Percentiles rank a stretch among this genome's conserved stretches.
These are phyloP conservation scores for Coemansia sp. DNA, from an alignment of 371 early-diverging fungal species.

Conservation along the genomic window DNA sequence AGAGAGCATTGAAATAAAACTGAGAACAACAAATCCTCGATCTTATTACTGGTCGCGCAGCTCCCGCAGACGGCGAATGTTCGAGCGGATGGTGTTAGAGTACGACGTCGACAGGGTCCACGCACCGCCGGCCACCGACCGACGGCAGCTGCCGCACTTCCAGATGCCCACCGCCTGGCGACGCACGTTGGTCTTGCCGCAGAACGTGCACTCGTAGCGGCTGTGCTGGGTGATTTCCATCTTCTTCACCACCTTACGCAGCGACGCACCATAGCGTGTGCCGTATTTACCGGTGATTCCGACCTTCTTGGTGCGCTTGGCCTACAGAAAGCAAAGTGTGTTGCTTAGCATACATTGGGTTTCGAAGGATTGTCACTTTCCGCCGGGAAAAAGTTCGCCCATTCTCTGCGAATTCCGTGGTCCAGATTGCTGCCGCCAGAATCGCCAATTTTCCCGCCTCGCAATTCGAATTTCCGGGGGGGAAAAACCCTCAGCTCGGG, in stretches of 20 bases:
- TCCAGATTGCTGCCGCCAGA: too few species aligned
- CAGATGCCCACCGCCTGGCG: slow-evolving; percentile 99
- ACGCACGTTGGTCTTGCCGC: slow-evolving; percentile 96
- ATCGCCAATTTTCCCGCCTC: background rate
- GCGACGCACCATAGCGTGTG: slow-evolving; percentile 99
- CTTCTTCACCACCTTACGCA: slow-evolving; percentile 99
- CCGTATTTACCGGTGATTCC: slow-evolving; percentile 99
- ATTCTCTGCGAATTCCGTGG: background rate
- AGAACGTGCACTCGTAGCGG: slow-evolving; percentile 99
- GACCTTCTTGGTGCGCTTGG: slow-evolving; percentile 99
- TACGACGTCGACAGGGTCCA: slow-evolving; percentile 96
- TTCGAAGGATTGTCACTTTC: background rate
- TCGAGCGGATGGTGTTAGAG: slow-evolving; percentile 89
- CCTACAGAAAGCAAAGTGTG: slow-evolving; percentile 52
- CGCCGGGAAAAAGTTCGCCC: background rate
- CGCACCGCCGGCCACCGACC: slow-evolving; percentile 99
- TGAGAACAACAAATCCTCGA: background rate
- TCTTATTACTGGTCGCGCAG: slow-evolving; percentile 83
- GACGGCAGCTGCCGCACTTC: slow-evolving; percentile 98
- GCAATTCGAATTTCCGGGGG: background rate
- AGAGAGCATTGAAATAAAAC: background rate
- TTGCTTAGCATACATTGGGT: background rate
- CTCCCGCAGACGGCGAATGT: slow-evolving; percentile 97
- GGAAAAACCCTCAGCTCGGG: too few species aligned
- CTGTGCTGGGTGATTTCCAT: slow-evolving; percentile 99